phyloP scores from a whole-genome alignment of 2,329 filamentous ascomycete genomes.

The Penicillium sp. region DNA sequence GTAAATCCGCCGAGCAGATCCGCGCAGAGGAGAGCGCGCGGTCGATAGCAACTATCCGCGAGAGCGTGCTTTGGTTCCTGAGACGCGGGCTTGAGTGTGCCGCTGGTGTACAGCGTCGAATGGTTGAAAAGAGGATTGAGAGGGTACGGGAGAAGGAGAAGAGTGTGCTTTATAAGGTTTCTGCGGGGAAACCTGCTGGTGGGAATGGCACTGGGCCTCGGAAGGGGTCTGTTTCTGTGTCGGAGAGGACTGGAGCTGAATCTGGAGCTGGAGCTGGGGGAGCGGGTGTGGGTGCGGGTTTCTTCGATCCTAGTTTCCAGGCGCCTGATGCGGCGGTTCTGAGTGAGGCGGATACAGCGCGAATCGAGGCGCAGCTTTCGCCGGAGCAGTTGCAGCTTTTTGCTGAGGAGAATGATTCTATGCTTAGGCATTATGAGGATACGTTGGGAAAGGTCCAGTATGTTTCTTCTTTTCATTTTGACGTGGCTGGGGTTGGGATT shows the following conservation, averaged over 20 bases:
- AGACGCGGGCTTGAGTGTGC: constrained; percentile 72
- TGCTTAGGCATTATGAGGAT: constrained; percentile 90
- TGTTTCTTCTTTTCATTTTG: constrained; percentile 35
- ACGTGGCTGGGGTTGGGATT: too few relatives aligned
- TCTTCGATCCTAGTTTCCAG: constrained; percentile 13
- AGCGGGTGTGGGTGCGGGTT: background rate
- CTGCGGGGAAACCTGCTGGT: constrained; percentile 17
- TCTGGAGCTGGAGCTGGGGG: too few relatives aligned
- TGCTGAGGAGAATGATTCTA: constrained; percentile 85
- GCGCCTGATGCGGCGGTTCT: constrained; percentile 28
- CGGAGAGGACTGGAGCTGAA: background rate
- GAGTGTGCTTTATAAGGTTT: constrained; percentile 72
- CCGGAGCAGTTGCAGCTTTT: constrained; percentile 89
- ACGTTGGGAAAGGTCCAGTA: constrained; percentile 93
- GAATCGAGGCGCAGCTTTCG: constrained; percentile 62
- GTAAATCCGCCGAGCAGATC: constrained; percentile 65
- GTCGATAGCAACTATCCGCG: constrained; percentile 67
- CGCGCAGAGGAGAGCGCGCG: constrained; percentile 68
- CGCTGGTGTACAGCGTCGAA: constrained; percentile 74
- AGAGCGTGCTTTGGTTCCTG: constrained; percentile 80
- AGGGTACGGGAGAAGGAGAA: constrained; percentile 86
- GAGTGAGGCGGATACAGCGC: constrained; percentile 34
- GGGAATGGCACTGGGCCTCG: constrained; percentile 5
- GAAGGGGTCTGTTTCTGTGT: background rate
- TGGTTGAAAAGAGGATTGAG: constrained; percentile 88